Conservation (phyloP, 2,329 filamentous ascomycete species). For the Claviceps fusiformis region DNA sequence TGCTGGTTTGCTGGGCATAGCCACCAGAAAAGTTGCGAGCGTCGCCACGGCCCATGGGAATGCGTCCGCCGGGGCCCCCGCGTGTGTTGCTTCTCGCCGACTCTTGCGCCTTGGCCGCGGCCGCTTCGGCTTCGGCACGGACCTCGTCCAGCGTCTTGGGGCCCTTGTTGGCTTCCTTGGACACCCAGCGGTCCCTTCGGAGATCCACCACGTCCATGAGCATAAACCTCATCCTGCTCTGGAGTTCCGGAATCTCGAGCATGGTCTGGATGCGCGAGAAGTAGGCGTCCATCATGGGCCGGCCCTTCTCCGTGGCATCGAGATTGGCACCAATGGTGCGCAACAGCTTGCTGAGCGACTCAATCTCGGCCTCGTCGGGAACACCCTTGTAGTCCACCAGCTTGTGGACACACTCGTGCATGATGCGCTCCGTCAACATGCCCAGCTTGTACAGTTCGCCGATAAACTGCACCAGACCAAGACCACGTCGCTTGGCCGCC, state of each 20-base stretch:
- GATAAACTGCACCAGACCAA: conserved; percentile 97
- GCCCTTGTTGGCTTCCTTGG: conserved; percentile 84
- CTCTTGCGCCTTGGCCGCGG: conserved; percentile 73
- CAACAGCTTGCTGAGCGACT: conserved; percentile 86
- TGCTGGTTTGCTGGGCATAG: conserved; percentile 61
- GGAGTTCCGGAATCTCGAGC: conserved; percentile 65
- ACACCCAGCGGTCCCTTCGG: conserved; percentile 62
- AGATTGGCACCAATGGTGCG: conserved; percentile 83
- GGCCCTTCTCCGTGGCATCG: conserved; percentile 70
- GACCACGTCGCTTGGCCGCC: conserved; percentile 88
- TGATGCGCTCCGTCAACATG: conserved; percentile 98
- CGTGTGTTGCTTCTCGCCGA: conserved; percentile 46
- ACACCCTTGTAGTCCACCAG: conserved; percentile 88
- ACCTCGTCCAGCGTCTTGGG: conserved; percentile 95
- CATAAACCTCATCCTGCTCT: conserved; percentile 90
- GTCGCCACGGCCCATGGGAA: conserved; percentile 70
- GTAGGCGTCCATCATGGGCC: conserved; percentile 81
- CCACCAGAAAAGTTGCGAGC: conserved; percentile 67
- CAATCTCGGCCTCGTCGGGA: conserved; percentile 90
- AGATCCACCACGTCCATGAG: conserved; percentile 88
- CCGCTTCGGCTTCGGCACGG: conserved; percentile 67
- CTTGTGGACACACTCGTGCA: conserved; percentile 98
- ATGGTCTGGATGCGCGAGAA: conserved; percentile 78
- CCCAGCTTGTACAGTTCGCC: conserved; percentile 97
- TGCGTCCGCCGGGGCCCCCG: conserved; percentile 51